Base-by-base conservation (phyloP, 2,329 filamentous ascomycete species). In the Diaporthe citri region DNA sequence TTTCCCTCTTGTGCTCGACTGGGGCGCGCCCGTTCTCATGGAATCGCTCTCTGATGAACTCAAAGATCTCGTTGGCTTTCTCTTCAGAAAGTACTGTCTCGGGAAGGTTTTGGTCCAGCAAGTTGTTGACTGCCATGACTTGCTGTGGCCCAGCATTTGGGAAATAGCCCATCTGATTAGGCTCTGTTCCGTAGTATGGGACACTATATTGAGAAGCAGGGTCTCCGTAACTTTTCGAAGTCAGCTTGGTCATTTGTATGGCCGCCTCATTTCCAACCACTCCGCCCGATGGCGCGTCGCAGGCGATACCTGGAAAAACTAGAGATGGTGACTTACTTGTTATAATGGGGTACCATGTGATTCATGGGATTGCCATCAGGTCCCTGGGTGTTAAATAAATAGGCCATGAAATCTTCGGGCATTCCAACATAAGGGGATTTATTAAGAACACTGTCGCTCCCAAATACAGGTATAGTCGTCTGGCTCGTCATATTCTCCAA, bases 71-170 rank as follows among this genome's bases (percentile, higher is more conserved):
- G 81, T 93, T 91, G 76, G 95, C 93, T 85, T 97, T 98, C 77
- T 95, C 93, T 77, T 97, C 95, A 0, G 95, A 97, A 74, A 98
- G 89, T 10, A 93, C 90, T 4, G 93, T 93, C 80, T 97, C 94
- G 0, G 94, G 94, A 8, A 93, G 90, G 71, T 92, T 93, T 34
- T 94, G 93, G 81, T 97, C 95, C 36, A 97, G 88, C 52, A 97
- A 89, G 79, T 93, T 97, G 74, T 93, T 96, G 64, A 98, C 94
- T 25, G 95, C 94, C 95, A 97, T 98, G 48, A 96, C 92, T 80
- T 97, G 94, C 78, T 94, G 92, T 4, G 91, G 89, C 72, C 88
- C 87, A 39, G 82, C 83, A 17, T 87, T 84, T n/a, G 88, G 90
- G 78, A 91, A 91, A 76, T 90, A 91, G 22, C 89, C 89, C 59